Base-by-base conservation (phyloP, 139 green algal genomes). In the Picochlorum sp. region DNA sequence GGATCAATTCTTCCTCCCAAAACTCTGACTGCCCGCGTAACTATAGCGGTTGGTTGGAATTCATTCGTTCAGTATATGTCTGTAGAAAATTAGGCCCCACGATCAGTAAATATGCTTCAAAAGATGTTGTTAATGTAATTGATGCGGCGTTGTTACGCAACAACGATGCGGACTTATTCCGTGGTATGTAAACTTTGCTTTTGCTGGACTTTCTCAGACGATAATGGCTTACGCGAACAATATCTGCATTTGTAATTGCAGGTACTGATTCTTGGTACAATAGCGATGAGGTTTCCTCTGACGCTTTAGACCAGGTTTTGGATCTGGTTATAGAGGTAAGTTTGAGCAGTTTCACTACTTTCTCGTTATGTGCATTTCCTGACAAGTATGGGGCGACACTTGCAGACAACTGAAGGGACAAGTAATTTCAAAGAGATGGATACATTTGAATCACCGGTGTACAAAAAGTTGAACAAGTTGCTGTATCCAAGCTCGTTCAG, bases 231-330 rank as follows among this genome's bases (percentile, higher is more conserved):
- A 41, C 34, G 8, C 34, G 6, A 54, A 9, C 47, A 20, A 21
- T 20, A 1, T 54, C 14, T 54, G n/a, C 47, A 20, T 54, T 20
- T 54, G 15, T 11, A 54, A 9, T 54, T 54, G 15, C 7, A 54
- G 47, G 47, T 20, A 54, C 47, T 20, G 47, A 24, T 10, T 21
- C n/a, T 20, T 10, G 6, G 16, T 54, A 54, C 6, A 21, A 21
- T 20, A 20, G 15, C n/a, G 47, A 21, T 18, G 47, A 26, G 18
- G 18, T 21, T 54, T 54, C 47, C 5, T 26, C 47, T 24, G 47
- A 54, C n/a, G 47, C 16, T 21, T 54, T 54, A 54, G 47, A 54
- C n/a, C 47, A 54, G 47, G 47, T 54, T 26, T 21, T 54, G 16
- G 47, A 21, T 21, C 11, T 54, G 47, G 47, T 54, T 3, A 20